Conservation (phyloP, 2,329 filamentous ascomycete species). For the Scytalidium sp. region DNA sequence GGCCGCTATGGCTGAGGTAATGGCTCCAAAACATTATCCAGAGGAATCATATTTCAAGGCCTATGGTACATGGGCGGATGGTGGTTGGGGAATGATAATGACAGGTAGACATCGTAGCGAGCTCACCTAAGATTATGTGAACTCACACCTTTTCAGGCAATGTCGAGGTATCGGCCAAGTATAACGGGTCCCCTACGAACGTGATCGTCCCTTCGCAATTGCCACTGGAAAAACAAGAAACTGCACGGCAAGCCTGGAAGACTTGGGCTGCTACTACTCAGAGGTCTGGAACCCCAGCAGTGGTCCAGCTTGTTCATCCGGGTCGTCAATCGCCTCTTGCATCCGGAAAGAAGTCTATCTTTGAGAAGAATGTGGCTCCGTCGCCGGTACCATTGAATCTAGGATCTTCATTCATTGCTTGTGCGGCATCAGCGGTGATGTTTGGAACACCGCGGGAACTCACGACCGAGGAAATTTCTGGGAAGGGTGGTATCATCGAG, state of each 20-base stretch:
- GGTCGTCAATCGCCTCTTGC: conserved; percentile 41
- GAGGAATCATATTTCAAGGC: conserved; percentile 37
- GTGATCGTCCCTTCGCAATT: conserved; percentile 27
- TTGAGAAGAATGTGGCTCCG: conserved; percentile 39
- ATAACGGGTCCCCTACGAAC: conserved; percentile 35
- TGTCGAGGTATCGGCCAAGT: conserved; percentile 38
- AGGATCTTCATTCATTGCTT: conserved; percentile 34
- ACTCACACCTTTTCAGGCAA: conserved; percentile 31
- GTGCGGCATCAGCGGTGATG: conserved; percentile 13
- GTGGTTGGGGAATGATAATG: conserved; percentile 51
- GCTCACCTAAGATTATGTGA: background rate
- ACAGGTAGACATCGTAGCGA: conserved; percentile 32
- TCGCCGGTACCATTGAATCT: conserved; percentile 41
- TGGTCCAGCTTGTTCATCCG: conserved; percentile 46
- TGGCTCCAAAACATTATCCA: conserved; percentile 41
- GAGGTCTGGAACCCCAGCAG: conserved; percentile 31
- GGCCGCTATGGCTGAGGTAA: conserved; percentile 47
- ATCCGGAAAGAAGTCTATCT: conserved; percentile 33
- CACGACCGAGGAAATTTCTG: conserved; percentile 46
- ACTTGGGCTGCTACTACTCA: conserved; percentile 31
- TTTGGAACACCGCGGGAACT: conserved; percentile 57
- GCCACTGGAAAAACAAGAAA: conserved; percentile 20
- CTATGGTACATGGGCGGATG: conserved; percentile 52
- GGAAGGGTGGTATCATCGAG: conserved; percentile 39
- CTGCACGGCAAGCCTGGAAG: conserved; percentile 32